Evolutionary conservation across 2,329 filamentous ascomycete genomes (phyloP).

Genomic region (Cyclaneusma minus): DNA sequence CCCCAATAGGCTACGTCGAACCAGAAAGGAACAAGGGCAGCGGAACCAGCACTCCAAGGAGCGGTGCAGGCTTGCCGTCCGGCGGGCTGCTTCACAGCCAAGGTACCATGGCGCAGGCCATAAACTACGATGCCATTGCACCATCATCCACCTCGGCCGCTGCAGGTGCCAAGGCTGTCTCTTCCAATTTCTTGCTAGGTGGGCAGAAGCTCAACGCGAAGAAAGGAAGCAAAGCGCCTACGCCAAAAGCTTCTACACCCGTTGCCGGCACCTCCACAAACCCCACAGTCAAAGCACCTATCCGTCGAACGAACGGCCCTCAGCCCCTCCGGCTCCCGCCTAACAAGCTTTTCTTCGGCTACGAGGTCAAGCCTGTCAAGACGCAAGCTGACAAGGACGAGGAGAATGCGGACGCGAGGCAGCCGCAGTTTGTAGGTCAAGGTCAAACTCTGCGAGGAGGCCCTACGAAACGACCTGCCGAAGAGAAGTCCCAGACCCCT

Average conservation of each 20-base stretch:
- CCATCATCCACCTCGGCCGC: conserved; percentile 55
- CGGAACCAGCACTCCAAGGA: conserved; percentile 77
- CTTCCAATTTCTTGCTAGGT: conserved; percentile 64
- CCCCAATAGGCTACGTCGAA: conserved; percentile 88
- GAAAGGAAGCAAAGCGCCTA: conserved; percentile 62
- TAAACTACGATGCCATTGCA: conserved; percentile 87
- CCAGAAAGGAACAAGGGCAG: conserved; percentile 48
- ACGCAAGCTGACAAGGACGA: conserved; percentile 57
- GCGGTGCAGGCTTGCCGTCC: conserved; percentile 45
- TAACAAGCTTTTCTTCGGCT: conserved; percentile 93
- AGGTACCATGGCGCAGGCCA: conserved; percentile 93
- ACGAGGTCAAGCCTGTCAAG: conserved; percentile 79
- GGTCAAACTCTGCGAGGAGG: conserved; percentile 63
- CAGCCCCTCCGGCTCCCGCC: conserved; percentile 72
- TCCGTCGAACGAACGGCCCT: conserved; percentile 54
- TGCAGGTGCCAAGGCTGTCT: conserved; percentile 42
- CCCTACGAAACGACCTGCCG: conserved; percentile 41
- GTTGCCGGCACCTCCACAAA: conserved; percentile 37
- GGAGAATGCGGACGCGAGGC: conserved; percentile 46
- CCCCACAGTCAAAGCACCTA: conserved; percentile 18
- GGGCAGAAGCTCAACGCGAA: conserved; percentile 75
- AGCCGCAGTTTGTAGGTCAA: conserved; percentile 68
- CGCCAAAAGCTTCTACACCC: conserved; percentile 60
- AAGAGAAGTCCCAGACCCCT: conserved; percentile 4
- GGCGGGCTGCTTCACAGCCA: conserved; percentile 69